Base-by-base conservation (phyloP, 1,284 basidiomycete genomes). In the Melampsora americana region DNA sequence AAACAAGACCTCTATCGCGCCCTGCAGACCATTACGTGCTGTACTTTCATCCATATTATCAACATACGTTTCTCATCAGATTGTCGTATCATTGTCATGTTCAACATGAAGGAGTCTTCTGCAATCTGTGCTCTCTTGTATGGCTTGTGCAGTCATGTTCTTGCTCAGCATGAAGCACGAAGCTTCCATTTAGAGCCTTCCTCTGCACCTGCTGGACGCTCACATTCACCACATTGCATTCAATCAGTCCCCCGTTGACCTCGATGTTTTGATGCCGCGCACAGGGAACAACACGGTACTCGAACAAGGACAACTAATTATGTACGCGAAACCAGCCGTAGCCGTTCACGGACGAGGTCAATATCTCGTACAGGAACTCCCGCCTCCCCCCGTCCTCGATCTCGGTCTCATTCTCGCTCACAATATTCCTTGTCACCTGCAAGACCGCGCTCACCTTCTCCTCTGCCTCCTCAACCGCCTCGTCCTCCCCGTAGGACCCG, bases 401-500 rank as follows among this genome's bases (percentile, higher is more conserved):
- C 61, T 23, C 23, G 9, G 5, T 50, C 42, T 26, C 70, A 32
- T 32, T 72, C 70, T 72, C 70, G 70, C 5, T 64, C 70, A 23
- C 53, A n/a, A 53, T 32, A n/a, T 50, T 73, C 64, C 2, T 53
- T 39, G 35, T 56, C 71, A 18, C 62, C 46, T 73, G 66, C 64
- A 12, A 56, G 35, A 9, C 64, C 23, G 16, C 72, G 66, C 39
- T 75, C 72, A n/a, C 65, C 72, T 50, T 75, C 72, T 6, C 65
- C 59, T 18, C 16, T 75, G 35, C 72, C 72, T 39, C 65, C 72
- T 16, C 35, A 46, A 35, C 72, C 59, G 18, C 72, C 72, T 62
- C 66, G 72, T 14, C 72, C 72, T 6, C 66, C 72, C 26, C 66
- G 66, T 67, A 68, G 56, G 50, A 61, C 61, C 32, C 72, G 56